A percentile compares a stretch with the other conserved stretches of the same genome.
Evolutionary conservation across 441 rosid genomes (phyloP).

Genomic region (Melastoma candidum): DNA sequence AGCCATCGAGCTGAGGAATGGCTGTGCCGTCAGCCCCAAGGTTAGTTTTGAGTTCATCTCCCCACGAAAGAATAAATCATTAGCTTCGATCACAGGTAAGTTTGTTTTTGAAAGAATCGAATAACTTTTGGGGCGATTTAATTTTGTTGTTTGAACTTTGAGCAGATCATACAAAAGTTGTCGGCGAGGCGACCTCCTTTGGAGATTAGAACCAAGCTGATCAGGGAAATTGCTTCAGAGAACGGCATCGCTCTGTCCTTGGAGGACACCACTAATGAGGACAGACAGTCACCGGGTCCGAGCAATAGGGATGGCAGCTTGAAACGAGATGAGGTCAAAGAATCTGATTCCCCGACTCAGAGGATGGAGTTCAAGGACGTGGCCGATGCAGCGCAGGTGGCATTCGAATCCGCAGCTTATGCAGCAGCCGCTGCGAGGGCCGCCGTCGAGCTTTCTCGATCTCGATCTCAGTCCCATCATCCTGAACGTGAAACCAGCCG

Average conservation of each 20-base stretch:
- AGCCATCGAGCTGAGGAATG: slow-evolving; percentile 64
- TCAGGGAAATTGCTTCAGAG: slow-evolving; percentile 29
- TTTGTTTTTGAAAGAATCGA: background rate
- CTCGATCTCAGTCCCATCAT: slow-evolving; percentile 27
- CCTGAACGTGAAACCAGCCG: slow-evolving; percentile 28
- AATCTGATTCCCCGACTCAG: slow-evolving; percentile 42
- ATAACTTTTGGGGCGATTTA: background rate
- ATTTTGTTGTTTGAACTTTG: slow-evolving; percentile 3
- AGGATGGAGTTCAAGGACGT: slow-evolving; percentile 70
- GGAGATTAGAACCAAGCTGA: slow-evolving; percentile 26
- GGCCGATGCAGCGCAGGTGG: slow-evolving; percentile 96
- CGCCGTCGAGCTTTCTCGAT: slow-evolving; percentile 83
- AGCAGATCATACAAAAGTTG: slow-evolving; percentile 70
- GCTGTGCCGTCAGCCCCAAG: slow-evolving; percentile 55
- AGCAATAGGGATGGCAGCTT: no score
- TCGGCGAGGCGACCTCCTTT: slow-evolving; percentile 25
- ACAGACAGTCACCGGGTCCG: background rate
- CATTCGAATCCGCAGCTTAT: slow-evolving; percentile 77
- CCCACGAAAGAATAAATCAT: no score
- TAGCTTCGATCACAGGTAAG: no score
- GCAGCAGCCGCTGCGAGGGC: slow-evolving; percentile 95
- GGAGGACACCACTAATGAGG: slow-evolving; percentile 12
- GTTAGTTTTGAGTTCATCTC: slow-evolving; percentile 19
- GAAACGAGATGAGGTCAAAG: slow-evolving; percentile 9
- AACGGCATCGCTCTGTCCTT: slow-evolving; percentile 25